Evolutionary conservation across 2,329 filamentous ascomycete species (phyloP), one percentile per base, ranked within the genome.

Genomic region (Diaporthe citri): DNA sequence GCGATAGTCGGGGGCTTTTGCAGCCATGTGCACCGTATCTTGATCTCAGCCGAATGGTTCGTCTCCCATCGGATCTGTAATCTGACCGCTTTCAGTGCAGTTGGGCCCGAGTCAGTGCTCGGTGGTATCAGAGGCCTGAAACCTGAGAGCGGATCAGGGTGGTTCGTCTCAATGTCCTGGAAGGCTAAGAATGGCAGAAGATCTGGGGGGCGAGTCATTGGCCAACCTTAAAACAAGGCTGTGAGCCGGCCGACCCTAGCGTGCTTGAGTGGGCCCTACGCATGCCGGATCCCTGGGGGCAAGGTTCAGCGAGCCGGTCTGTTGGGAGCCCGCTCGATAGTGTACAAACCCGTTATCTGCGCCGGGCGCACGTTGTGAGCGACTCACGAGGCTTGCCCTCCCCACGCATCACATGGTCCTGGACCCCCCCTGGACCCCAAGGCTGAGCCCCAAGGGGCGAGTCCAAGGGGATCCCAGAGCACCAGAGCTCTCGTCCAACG

Each of bases 201-300:
- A 67, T 67, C 62, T 67, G 62, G 43, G 62, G 62, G 43, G 43
- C 62, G 62, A 67, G 62, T 67, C 62, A 67, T 67, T 67, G 62
- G 39, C 62, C 62, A 52, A 67, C 43, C 62, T 67, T 67, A 52
- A 51, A 66, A 66, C 62, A 66, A 67, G 62, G 62, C 62, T 52
- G 62, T 51, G 62, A 51, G 62, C 62, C 62, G 62, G 43, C 43
- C 43, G 46, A 36, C 62, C 62, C 43, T 52, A 39, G 62, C 62
- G 17, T 67, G 46, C 34, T 25, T 36, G 31, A 6, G 46, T 67
- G 62, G 43, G 39, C 12, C 46, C 46, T 17, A 13, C 20, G 31
- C 31, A 3, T 39, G 62, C 62, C 28, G 31, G 25, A 67, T 67
- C 28, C 62, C 22, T 51, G 31, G 6, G 12, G 6, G 8, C 62